Percentiles rank a stretch among this genome's conserved stretches.
Conservation (phyloP, 805 yeast species). For the Pichia deserticola region DNA sequence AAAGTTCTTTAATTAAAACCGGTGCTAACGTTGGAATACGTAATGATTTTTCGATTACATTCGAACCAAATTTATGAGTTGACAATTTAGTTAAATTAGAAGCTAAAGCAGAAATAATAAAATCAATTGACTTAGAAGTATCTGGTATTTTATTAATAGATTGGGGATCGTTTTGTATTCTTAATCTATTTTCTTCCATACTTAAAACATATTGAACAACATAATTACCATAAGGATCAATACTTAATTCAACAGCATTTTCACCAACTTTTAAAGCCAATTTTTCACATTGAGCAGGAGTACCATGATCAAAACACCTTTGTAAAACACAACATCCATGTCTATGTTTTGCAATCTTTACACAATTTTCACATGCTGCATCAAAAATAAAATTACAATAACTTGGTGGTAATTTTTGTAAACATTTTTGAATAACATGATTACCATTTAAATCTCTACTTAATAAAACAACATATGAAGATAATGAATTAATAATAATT, state of each 20-base stretch:
- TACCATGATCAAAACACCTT: conserved; percentile 89
- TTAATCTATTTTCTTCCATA: conserved; percentile 30
- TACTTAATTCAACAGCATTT: conserved; percentile 60
- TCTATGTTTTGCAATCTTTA: conserved; percentile 85
- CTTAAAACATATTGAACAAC: conserved; percentile 85
- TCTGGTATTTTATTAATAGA: conserved; percentile 21
- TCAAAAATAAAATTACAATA: conserved; percentile 86
- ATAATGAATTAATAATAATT: conserved; percentile 31
- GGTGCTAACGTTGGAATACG: conserved; percentile 41
- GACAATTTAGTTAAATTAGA: conserved; percentile 32
- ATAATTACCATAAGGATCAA: conserved; percentile 95
- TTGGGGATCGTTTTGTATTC: conserved; percentile 22
- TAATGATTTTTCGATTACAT: conserved; percentile 50
- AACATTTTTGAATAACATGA: conserved; percentile 90
- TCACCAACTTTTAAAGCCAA: conserved; percentile 62
- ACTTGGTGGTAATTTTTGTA: conserved; percentile 60
- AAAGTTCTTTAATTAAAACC: conserved; percentile 36
- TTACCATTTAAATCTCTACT: conserved; percentile 92
- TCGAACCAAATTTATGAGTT: conserved; percentile 56
- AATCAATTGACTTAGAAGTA: conserved; percentile 24
- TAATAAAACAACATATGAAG: conserved; percentile 65
- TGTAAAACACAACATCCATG: conserved; percentile 98
- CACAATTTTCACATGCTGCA: conserved; percentile 66
- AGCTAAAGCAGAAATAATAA: conserved; percentile 26
- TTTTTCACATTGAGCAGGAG: conserved; percentile 55